These are phyloP conservation scores for Striga asiatica DNA, from an alignment of 257 asterid genomes.

Conservation along the genomic window DNA sequence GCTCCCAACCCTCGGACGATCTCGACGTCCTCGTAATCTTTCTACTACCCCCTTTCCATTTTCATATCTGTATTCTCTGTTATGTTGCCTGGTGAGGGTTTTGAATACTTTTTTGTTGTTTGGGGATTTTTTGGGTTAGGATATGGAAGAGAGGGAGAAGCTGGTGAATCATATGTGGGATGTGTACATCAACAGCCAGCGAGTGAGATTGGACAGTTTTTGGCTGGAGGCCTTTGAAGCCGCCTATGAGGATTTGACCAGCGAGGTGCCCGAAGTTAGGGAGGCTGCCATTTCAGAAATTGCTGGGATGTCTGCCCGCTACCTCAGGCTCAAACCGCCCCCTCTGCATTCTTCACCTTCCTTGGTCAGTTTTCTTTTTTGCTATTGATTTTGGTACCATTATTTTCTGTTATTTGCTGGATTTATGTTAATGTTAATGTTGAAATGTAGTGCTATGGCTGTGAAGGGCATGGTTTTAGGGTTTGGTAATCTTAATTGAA, in stretches of 20 bases:
- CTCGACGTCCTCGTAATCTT: constrained; percentile 27
- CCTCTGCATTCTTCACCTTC: constrained; percentile 24
- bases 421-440: not conserved
- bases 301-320: constrained; percentile 57
- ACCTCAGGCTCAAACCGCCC: constrained; percentile 33
- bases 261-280: constrained; percentile 40
- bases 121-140: constrained; percentile 23
- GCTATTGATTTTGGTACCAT: not conserved
- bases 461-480: not conserved
- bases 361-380: constrained; percentile 30
- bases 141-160: constrained; percentile 80
- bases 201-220: constrained; percentile 47
- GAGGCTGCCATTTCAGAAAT: constrained; percentile 61
- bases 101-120: not conserved
- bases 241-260: constrained; percentile 61
- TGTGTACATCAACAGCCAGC: constrained; percentile 48
- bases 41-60: not conserved
- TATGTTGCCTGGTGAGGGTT: not conserved
- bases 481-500: not conserved
- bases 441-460: not conserved
- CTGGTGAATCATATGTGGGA: constrained; percentile 83
- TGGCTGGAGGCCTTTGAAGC: constrained; percentile 82
- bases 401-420: not conserved
- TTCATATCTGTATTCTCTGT: not conserved
- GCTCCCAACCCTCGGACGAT: constrained; percentile 21